Base-by-base conservation (phyloP, 108 stramenopile species). In the Thalassiosira profunda region DNA sequence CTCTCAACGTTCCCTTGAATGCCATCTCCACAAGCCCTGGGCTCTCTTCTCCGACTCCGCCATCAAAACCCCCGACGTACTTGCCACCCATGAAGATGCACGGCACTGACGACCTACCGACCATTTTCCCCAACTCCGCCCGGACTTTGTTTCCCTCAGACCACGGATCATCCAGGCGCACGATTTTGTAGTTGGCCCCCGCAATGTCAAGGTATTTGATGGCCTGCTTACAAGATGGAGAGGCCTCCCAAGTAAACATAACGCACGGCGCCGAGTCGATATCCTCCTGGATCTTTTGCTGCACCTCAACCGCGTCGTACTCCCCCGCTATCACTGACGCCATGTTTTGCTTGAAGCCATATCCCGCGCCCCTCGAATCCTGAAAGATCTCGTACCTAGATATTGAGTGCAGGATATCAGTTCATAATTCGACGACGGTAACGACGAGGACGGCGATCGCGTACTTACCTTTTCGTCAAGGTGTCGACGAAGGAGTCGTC, bases 41-140 rank as follows among this genome's bases (percentile, higher is more conserved):
- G 34, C 79, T 76, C 12, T 86, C 68, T 5, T 85, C 83, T 12
- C 52, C 66, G 15, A 79, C 49, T 4, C 89, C 89, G 28, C 68
- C 82, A 74, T 90, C 89, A 44, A 71, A 90, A 5, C 89, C 89
- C 25, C 89, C 89, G 9, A 87, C 82, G 70, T 90, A 90, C 31
- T 81, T 12, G 4, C 86, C 86, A 28, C 72, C 83, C 46, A 90
- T 79, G 21, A 80, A 90, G 51, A 87, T 72, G 31, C 61, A 79
- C 0, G 89, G 89, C 2, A 90, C 89, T 31, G 72, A 71, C 11
- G 81, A 70, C 28, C 76, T 47, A 15, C 86, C 86, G 2, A 84
- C 77, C 56, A 53, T 77, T 51, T 85, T 83, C 46, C 89, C 89
- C 4, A 90, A 35, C 33, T 85, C 86, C 0, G 89, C 85, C 31